Base-by-base conservation (phyloP, 352 stramenopile species). In the Phytophthora ohioensis region DNA sequence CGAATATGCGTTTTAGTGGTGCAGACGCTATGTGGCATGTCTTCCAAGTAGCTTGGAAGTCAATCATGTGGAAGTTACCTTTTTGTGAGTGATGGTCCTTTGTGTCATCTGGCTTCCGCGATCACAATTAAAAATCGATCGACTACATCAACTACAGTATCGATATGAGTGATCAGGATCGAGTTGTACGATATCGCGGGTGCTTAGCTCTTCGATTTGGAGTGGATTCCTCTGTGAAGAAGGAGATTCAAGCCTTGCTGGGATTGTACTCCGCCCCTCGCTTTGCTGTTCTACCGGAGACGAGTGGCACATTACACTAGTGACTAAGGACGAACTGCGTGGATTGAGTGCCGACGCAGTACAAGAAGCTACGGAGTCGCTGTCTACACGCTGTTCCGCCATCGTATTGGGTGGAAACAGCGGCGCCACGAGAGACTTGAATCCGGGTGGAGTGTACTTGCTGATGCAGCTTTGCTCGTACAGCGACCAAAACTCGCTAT, bases 241-340 rank as follows among this genome's bases (percentile, higher is more conserved):
- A 65, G 8, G 58, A 71, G 6, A 57, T 79, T 48, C 57, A 47
- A 51, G n/a, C 6, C 17, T 77, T 79, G 41, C 8, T 81, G 30
- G 41, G 13, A 27, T 32, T 17, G 8, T 10, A 56, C 6, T 32
- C 13, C 8, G 15, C 13, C 34, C 6, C 30, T 27, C 54, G 27
- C 1, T 67, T 67, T n/a, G 34, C 61, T 1, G 38, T 77, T 5
- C 45, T 82, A 1, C 57, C 68, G 9, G 64, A 58, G 17, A 69
- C 41, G 71, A 81, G 39, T 91, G 81, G 84, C 84, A 90, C 71
- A 54, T 91, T 31, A 89, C 81, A 27, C 66, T 91, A 0, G 74
- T 73, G 21, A 90, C 81, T n/a, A 91, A 91, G 45, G 71, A 80
- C 1, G 84, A 91, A 47, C 52, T 79, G 32, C 67, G 55, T 45